phyloP scores from a whole-genome alignment of 169 alveolate genomes.

The Plasmodium reichenowi region DNA sequence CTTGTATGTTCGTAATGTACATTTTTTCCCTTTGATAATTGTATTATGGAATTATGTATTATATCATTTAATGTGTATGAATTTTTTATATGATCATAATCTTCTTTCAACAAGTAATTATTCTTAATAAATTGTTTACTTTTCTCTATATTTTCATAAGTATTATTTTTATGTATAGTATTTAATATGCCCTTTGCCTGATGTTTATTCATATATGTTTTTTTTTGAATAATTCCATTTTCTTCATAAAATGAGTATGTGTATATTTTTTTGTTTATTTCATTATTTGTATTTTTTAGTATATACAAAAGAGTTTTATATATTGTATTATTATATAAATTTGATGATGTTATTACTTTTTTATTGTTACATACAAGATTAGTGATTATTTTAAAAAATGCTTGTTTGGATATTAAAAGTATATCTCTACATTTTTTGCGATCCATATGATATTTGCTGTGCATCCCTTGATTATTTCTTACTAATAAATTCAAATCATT shows the following conservation, averaged over 20 bases:
- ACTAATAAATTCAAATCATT: constrained; percentile 22
- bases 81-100: constrained; percentile 27
- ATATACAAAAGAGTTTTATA: constrained; percentile 22
- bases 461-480: too few relatives aligned
- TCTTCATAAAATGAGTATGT: not conserved
- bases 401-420: constrained; percentile 29
- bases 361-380: not conserved
- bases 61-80: constrained; percentile 27
- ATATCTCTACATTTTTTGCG: not conserved
- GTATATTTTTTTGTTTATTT: not conserved
- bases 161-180: not conserved
- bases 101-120: constrained; percentile 5
- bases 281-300: constrained; percentile 23
- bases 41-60: constrained; percentile 51
- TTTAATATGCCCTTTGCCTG: not conserved
- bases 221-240: not conserved
- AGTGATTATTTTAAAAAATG: constrained; percentile 38
- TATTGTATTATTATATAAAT: not conserved
- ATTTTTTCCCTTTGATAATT: constrained; percentile 12
- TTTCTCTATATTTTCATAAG: not conserved
- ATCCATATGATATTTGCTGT: constrained; percentile 3
- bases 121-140: not conserved
- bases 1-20: not conserved
- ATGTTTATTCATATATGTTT: not conserved
- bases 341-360: not conserved